These are phyloP conservation scores for Jacaranda copaia DNA, from an alignment of 257 asterid species.

Conservation along the genomic window DNA sequence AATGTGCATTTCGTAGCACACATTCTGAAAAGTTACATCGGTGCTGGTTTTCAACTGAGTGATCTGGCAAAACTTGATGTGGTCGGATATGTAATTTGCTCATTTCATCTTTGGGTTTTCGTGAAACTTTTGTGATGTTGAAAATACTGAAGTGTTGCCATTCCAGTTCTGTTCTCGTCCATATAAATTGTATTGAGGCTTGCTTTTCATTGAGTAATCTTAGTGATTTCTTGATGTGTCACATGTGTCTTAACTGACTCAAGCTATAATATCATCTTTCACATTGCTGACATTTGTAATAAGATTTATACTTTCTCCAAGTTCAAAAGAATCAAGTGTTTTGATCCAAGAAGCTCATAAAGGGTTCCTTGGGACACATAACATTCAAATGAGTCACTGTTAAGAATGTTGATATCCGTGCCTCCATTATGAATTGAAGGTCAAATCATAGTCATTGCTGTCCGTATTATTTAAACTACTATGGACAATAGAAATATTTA, in stretches of 20 bases:
- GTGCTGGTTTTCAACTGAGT: too few species aligned
- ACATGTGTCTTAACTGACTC: constrained; percentile 6
- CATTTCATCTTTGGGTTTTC: too few species aligned
- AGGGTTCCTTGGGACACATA: neutral
- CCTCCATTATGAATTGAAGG: neutral
- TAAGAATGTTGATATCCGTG: neutral
- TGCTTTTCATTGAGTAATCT: neutral
- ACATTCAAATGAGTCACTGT: neutral
- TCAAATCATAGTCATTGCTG: neutral
- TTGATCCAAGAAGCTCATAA: neutral
- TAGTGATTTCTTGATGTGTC: neutral
- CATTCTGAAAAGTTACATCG: too few species aligned
- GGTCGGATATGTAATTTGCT: too few species aligned
- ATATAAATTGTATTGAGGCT: neutral
- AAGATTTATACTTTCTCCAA: neutral
- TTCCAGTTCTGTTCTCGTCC: too few species aligned
- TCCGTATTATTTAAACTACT: neutral
- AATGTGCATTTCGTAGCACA: too few species aligned
- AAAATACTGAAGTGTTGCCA: too few species aligned
- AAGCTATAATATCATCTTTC: neutral
- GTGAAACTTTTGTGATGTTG: too few species aligned
- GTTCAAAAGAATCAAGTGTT: neutral
- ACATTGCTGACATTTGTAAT: neutral
- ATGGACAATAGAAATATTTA: too few species aligned
- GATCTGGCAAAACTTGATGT: too few species aligned